Evolutionary conservation across 805 yeast genomes (phyloP), one percentile per base, ranked within the genome.

Genomic region (Cyberlindnera galapagoensis): DNA sequence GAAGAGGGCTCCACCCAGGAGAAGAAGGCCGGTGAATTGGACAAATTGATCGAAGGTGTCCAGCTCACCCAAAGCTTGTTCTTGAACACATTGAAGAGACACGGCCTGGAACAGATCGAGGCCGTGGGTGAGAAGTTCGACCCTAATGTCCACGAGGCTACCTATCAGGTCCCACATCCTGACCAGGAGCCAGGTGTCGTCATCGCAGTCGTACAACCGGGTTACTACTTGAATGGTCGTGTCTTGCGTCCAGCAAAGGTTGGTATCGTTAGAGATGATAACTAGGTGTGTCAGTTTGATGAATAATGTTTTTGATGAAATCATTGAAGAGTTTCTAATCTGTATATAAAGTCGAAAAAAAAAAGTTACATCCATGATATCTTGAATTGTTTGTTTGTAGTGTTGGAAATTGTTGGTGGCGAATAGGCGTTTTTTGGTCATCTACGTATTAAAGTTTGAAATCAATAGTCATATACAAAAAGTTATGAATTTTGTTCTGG

Each of bases 211-310:
- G 74, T 69, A 52, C 74, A 63, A 52, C 62, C 62, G 16, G 76
- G 76, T 36, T 69, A 65, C 57, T 63, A 62, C 36, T 62, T 69
- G 49, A 69, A 69, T 55, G 55, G 64, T 32, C 59, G 76, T 47
- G 75, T 69, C 24, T 63, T 69, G 55, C 67, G 76, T 60, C 74
- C 76, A 24, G 74, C 76, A 29, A 69, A 69, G 62, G 76, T 69
- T 46, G 76, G 76, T 47, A 54, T 69, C 48, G 76, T 69, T 34
- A 64, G 67, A 57, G 70, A 60, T 39, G 50, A 43, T 18, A 47
- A 49, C 9, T 42, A 40, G 29, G 19, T 21, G 20, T 13, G n/a
- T 21, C 13, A 7, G 24, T n/a, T 9, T 7, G n/a, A 11, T 8
- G 24, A 21, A 21, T 11, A 21, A 21, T n/a, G n/a, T n/a, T n/a